Conservation (phyloP, 805 yeast species). For the Nakazawaea anatomiae region DNA sequence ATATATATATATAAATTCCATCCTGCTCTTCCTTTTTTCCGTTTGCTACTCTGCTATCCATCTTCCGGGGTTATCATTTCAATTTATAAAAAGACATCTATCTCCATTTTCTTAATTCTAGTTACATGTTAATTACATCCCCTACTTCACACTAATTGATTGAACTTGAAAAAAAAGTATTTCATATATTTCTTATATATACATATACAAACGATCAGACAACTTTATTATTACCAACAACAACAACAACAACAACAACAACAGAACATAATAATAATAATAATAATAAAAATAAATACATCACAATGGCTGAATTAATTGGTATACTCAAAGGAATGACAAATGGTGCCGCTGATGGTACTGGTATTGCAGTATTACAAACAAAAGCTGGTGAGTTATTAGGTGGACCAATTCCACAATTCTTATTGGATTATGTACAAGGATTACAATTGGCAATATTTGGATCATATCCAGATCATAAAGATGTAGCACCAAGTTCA, state of each 20-base stretch:
- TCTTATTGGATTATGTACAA: conserved; percentile 29
- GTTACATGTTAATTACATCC: too few species aligned
- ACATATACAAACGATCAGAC: too few species aligned
- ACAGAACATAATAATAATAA: neutral
- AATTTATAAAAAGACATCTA: too few species aligned
- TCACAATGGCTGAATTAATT: neutral
- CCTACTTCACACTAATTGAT: too few species aligned
- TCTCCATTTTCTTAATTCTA: too few species aligned
- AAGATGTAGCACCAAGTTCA: conserved; percentile 56
- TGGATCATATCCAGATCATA: conserved; percentile 53
- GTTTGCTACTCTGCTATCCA: too few species aligned
- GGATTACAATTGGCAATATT: conserved; percentile 44
- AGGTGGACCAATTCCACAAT: conserved; percentile 35
- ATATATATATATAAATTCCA: too few species aligned
- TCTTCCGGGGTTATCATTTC: too few species aligned
- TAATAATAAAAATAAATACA: neutral
- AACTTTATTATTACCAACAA: too few species aligned
- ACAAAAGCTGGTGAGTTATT: conserved; percentile 26
- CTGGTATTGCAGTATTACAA: conserved; percentile 36
- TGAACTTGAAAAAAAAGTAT: too few species aligned
- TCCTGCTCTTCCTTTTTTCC: too few species aligned
- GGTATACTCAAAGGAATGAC: conserved; percentile 20
- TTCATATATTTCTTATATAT: too few species aligned
- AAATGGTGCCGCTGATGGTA: conserved; percentile 42
- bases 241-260: neutral